Evolutionary conservation across 169 alveolate genomes (phyloP).

Genomic region (Plasmodium gaboni): DNA sequence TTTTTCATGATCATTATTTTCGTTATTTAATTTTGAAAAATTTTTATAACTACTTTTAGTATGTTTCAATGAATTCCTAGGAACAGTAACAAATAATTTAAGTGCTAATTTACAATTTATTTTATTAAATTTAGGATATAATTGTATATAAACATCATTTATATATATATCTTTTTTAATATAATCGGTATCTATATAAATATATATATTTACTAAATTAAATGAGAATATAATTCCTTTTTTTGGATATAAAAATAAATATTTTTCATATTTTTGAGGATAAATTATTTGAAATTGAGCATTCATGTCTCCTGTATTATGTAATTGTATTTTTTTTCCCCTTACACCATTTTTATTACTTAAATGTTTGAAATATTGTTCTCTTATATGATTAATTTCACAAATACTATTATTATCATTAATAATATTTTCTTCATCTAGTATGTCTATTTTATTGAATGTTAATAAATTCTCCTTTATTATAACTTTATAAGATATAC

Average conservation of each 20-base stretch:
- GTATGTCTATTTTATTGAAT: constrained; percentile 23
- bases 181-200: constrained; percentile 49
- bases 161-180: constrained; percentile 42
- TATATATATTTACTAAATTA: constrained; percentile 37
- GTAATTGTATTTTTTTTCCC: constrained; percentile 43
- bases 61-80: constrained; percentile 6
- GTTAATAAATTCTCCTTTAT: constrained; percentile 41
- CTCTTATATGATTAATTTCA: constrained; percentile 42
- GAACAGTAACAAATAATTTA: constrained; percentile 36
- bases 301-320: constrained; percentile 71
- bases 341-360: constrained; percentile 26
- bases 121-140: constrained; percentile 66
- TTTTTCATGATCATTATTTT: neutral
- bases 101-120: constrained; percentile 48
- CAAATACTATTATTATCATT: neutral
- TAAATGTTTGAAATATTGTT: constrained; percentile 32
- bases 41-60: constrained; percentile 11
- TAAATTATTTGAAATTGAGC: constrained; percentile 53
- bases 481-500: constrained; percentile 62
- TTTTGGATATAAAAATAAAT: constrained; percentile 62
- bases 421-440: neutral
- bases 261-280: constrained; percentile 45
- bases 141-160: constrained; percentile 40
- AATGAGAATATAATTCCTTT: constrained; percentile 72
- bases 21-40: neutral